A percentile compares a stretch with the other conserved stretches of the same genome.
Conservation (phyloP, 495 filamentous ascomycete genomes). For the Copromyces sp. region DNA sequence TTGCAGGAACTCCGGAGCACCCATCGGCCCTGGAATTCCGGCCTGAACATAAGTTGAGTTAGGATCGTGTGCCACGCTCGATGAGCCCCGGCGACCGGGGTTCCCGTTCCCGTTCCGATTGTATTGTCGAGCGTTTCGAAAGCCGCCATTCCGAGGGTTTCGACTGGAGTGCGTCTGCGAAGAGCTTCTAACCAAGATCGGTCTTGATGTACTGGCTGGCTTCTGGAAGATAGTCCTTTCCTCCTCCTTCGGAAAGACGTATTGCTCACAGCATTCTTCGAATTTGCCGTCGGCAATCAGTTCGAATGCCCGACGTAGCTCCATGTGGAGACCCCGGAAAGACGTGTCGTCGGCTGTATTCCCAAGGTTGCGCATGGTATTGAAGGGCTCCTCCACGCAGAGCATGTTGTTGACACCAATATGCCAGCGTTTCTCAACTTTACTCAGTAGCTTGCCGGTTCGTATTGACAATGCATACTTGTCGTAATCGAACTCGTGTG, state of each 20-base stretch:
- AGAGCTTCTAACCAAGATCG: constrained; percentile 39
- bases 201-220: constrained; percentile 43
- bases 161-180: constrained; percentile 38
- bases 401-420: constrained; percentile 66
- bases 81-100: constrained; percentile 30
- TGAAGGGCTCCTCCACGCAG: constrained; percentile 97
- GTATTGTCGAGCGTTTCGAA: constrained; percentile 47
- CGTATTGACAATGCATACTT: constrained; percentile 76
- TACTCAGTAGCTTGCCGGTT: constrained; percentile 71
- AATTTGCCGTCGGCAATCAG: constrained; percentile 65
- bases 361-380: constrained; percentile 80
- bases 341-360: constrained; percentile 95
- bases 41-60: constrained; percentile 14
- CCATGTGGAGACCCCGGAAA: constrained; percentile 79
- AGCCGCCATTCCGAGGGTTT: constrained; percentile 49
- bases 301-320: constrained; percentile 81
- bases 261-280: constrained; percentile 72
- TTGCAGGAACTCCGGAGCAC: constrained; percentile 25
- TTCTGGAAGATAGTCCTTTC: constrained; percentile 60
- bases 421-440: constrained; percentile 80
- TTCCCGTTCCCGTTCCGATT: constrained; percentile 35
- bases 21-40: constrained; percentile 13
- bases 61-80: constrained; percentile 29
- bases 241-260: constrained; percentile 75
- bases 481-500: constrained; percentile 85